Evolutionary conservation across 2,329 filamentous ascomycete species (phyloP).

Genomic region (Microsporum audouinii): DNA sequence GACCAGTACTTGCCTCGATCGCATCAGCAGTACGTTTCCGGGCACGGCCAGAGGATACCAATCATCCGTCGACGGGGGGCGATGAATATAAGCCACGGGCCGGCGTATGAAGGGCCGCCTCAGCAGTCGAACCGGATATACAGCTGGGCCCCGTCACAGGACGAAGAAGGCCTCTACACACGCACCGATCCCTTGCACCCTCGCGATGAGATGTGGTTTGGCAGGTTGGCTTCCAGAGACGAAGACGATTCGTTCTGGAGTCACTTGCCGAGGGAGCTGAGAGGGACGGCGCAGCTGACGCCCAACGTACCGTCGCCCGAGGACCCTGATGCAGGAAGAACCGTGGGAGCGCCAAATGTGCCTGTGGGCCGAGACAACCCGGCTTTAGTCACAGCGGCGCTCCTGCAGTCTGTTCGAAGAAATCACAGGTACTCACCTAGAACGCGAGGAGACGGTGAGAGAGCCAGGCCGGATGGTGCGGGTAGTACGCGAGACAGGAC

Average conservation of each 20-base stretch:
- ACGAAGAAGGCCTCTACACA: constrained; percentile 10
- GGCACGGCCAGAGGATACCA: constrained; percentile 12
- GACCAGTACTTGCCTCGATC: neutral
- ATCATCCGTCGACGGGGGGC: constrained; percentile 31
- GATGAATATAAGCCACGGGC: constrained; percentile 31
- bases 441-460: constrained; percentile 27
- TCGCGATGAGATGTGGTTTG: neutral
- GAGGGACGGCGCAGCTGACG: neutral
- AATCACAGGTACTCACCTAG: constrained; percentile 28
- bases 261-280: neutral
- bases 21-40: neutral
- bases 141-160: constrained; percentile 47
- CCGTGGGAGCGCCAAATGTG: neutral
- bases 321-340: constrained; percentile 15
- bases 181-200: neutral
- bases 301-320: constrained; percentile 13
- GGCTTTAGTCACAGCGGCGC: constrained; percentile 22
- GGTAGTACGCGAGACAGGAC: constrained; percentile 6
- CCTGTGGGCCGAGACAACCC: constrained; percentile 7
- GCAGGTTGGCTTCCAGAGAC: neutral
- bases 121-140: constrained; percentile 46
- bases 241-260: neutral
- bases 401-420: constrained; percentile 32
- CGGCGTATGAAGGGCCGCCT: constrained; percentile 45
- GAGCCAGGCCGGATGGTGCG: constrained; percentile 14